These are phyloP conservation scores for Solanum chmielewskii DNA, from an alignment of 257 asterid species.

Conservation along the genomic window DNA sequence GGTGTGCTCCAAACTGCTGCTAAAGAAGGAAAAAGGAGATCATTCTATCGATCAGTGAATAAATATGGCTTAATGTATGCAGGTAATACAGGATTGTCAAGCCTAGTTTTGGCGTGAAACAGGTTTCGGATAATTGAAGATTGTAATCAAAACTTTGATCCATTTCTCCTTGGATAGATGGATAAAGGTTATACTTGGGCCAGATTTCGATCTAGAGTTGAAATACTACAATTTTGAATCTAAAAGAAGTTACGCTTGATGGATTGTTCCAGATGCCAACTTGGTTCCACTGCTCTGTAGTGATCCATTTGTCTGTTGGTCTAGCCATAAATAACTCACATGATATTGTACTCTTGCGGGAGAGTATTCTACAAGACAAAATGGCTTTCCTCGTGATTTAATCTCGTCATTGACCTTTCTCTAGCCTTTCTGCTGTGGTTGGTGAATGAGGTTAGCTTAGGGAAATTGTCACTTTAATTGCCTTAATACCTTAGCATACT, in stretches of 20 bases:
- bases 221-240: neutral
- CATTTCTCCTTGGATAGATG: neutral
- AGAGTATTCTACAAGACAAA: neutral
- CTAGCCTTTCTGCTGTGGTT: neutral
- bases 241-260: neutral
- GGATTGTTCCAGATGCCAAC: neutral
- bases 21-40: constrained; percentile 54
- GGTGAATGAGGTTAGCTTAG: neutral
- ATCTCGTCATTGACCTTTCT: neutral
- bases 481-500: neutral
- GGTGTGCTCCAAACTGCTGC: constrained; percentile 66
- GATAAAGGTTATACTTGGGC: neutral
- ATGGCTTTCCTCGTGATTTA: neutral
- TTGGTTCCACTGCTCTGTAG: neutral
- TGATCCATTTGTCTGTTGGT: neutral
- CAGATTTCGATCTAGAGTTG: neutral
- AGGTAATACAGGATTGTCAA: constrained; percentile 30
- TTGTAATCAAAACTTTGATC: neutral
- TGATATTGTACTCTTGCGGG: neutral
- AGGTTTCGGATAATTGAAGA: neutral
- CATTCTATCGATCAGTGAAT: constrained; percentile 70
- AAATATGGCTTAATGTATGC: constrained; percentile 88
- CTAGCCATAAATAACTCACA: neutral
- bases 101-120: neutral
- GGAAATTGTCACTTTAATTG: neutral